These are phyloP conservation scores for Andrographis paniculata DNA, from an alignment of 305 asterid species.

Conservation along the genomic window DNA sequence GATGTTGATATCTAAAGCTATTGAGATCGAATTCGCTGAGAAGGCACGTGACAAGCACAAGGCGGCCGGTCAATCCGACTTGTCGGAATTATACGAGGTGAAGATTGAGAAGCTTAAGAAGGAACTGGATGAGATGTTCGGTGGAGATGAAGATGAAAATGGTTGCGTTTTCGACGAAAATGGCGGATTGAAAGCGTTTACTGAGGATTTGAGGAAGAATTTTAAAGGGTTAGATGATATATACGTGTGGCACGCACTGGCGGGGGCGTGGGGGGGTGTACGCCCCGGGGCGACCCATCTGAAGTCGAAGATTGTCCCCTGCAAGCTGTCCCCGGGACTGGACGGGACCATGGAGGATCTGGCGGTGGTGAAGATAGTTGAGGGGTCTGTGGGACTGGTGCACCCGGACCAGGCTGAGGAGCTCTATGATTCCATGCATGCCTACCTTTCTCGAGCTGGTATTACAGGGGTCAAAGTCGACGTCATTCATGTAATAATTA, in stretches of 20 bases:
- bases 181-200: slow-evolving; percentile 61
- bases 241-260: slow-evolving; percentile 74
- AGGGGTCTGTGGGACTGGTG: slow-evolving; percentile 73
- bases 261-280: slow-evolving; percentile 86
- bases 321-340: slow-evolving; percentile 60
- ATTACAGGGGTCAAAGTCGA: slow-evolving; percentile 79
- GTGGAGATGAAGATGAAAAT: slow-evolving; percentile 17
- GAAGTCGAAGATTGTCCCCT: slow-evolving; percentile 36
- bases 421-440: slow-evolving; percentile 62
- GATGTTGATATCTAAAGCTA: slow-evolving; percentile 50
- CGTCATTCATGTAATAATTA: slow-evolving; percentile 51
- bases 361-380: slow-evolving; percentile 68
- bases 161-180: slow-evolving; percentile 25
- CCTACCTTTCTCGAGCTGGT: slow-evolving; percentile 54
- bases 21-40: slow-evolving; percentile 57
- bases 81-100: slow-evolving; percentile 25
- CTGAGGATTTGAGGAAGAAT: slow-evolving; percentile 39
- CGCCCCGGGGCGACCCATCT: slow-evolving; percentile 59
- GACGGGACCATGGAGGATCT: slow-evolving; percentile 69
- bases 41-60: slow-evolving; percentile 50
- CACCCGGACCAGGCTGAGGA: slow-evolving; percentile 59
- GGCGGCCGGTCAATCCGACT: slow-evolving; percentile 32
- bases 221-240: slow-evolving; percentile 71
- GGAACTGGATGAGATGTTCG: slow-evolving; percentile 42
- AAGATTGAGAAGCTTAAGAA: slow-evolving; percentile 23